phyloP scores from a whole-genome alignment of 2,329 filamentous ascomycete genomes.

The Sporothrix curviconia region DNA sequence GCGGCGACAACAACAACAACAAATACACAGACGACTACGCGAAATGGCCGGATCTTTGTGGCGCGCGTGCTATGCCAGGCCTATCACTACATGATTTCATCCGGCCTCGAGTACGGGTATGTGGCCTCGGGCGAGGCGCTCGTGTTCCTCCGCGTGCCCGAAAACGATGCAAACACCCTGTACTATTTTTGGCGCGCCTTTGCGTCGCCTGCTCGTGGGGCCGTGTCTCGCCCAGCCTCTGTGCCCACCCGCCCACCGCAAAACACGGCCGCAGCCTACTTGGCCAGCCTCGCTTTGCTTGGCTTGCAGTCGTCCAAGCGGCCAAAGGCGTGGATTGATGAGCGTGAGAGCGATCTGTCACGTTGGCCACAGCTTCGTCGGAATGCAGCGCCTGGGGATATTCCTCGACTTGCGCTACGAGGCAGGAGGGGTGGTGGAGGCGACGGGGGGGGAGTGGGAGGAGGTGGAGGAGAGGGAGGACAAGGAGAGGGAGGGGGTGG shows the following conservation, averaged over 20 bases:
- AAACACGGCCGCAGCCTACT: neutral
- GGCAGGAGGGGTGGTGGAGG: too few species aligned
- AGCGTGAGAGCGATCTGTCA: neutral
- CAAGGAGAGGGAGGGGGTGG: too few species aligned
- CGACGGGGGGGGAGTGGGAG: too few species aligned
- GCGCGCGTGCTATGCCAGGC: slow-evolving; percentile 3
- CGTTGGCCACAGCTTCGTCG: too few species aligned
- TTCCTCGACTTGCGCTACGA: too few species aligned
- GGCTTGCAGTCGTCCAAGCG: neutral
- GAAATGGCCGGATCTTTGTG: too few species aligned
- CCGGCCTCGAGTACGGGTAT: slow-evolving; percentile 11
- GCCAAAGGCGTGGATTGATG: neutral
- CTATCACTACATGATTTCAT: slow-evolving; percentile 13
- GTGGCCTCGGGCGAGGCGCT: slow-evolving; percentile 11
- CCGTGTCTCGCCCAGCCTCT: too few species aligned
- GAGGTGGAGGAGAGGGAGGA: too few species aligned
- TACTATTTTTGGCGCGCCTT: slow-evolving; percentile 8
- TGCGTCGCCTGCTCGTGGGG: too few species aligned
- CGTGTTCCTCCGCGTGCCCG: slow-evolving; percentile 5
- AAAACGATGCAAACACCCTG: slow-evolving; percentile 10
- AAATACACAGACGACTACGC: too few species aligned
- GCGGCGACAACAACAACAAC: too few species aligned
- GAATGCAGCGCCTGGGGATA: too few species aligned
- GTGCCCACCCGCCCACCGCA: neutral
- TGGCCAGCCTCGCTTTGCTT: slow-evolving; percentile 6